A percentile compares a stretch with the other conserved stretches of the same genome.
Conservation (phyloP, 345 rosid species). For the Citrus reticulata region DNA sequence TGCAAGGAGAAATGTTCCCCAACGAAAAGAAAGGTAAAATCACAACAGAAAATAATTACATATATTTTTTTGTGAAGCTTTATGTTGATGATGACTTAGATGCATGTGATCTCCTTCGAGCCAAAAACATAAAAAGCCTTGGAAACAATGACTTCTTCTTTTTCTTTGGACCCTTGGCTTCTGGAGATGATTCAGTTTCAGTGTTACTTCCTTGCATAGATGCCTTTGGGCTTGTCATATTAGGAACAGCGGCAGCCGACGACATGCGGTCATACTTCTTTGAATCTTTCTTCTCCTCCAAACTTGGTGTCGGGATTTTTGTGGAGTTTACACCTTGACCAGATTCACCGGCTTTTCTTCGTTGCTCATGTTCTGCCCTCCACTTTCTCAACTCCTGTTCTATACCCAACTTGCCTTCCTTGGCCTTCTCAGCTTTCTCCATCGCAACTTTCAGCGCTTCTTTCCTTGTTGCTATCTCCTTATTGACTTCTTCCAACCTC, state of each 20-base stretch:
- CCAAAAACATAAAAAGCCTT: constrained; percentile 59
- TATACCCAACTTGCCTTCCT: constrained; percentile 75
- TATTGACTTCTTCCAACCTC: constrained; percentile 58
- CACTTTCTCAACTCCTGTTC: constrained; percentile 89
- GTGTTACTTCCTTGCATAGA: constrained; percentile 18
- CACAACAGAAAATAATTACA: constrained; percentile 4
- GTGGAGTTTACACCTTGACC: constrained; percentile 26
- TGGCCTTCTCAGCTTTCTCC: constrained; percentile 85
- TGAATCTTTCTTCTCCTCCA: constrained; percentile 38
- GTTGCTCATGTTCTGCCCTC: constrained; percentile 76
- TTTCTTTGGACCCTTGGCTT: constrained; percentile 42
- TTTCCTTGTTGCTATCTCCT: constrained; percentile 53
- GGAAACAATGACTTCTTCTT: constrained; percentile 83
- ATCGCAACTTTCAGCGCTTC: constrained; percentile 57
- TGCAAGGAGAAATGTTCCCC: not conserved
- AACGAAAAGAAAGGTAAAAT: constrained; percentile 3
- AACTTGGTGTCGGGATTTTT: constrained; percentile 28
- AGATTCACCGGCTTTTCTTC: constrained; percentile 50
- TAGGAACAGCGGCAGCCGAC: constrained; percentile 2
- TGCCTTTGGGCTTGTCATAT: constrained; percentile 28
- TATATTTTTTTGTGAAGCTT: constrained; percentile 5
- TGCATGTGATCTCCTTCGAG: constrained; percentile 48
- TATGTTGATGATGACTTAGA: constrained; percentile 30
- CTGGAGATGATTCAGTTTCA: constrained; percentile 33
- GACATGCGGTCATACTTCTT: constrained; percentile 13